phyloP scores from a whole-genome alignment of 192 early-diverging fungal genomes.

The Borealophlyctis nickersoniae region DNA sequence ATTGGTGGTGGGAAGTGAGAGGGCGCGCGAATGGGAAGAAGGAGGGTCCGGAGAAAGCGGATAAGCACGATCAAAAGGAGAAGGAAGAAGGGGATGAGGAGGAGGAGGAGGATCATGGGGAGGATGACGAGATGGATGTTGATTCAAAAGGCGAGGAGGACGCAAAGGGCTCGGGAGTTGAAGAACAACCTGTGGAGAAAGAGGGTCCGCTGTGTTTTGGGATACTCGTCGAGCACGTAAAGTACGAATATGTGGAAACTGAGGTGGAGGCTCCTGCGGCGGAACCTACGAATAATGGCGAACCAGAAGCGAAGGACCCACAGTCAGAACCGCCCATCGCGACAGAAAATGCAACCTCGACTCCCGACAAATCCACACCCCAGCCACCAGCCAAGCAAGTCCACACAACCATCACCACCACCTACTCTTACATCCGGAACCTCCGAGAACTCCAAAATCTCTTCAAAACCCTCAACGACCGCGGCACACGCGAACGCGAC shows the following conservation, averaged over 20 bases:
- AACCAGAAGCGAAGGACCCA: not conserved
- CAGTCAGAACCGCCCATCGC: not conserved
- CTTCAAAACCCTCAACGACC: not conserved
- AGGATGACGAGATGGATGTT: not conserved
- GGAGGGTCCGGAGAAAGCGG: not conserved
- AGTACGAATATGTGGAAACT: not conserved
- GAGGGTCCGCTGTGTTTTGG: not conserved
- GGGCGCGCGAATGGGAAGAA: not conserved
- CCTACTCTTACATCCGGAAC: not conserved
- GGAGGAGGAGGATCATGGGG: not conserved
- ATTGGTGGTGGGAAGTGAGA: not conserved
- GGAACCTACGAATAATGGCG: too few species aligned
- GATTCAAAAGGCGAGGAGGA: not conserved
- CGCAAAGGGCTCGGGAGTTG: not conserved
- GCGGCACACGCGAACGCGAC: not conserved
- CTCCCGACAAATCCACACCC: not conserved
- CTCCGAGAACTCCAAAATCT: not conserved
- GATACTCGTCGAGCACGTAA: not conserved
- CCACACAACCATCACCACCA: not conserved
- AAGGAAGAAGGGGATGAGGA: not conserved
- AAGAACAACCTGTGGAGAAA: not conserved
- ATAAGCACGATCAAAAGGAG: not conserved
- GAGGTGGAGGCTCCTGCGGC: too few species aligned
- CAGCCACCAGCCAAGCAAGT: not conserved
- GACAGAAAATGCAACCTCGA: not conserved